phyloP scores from a whole-genome alignment of 2,329 filamentous ascomycete genomes.

The Westerdykella aurantiaca region DNA sequence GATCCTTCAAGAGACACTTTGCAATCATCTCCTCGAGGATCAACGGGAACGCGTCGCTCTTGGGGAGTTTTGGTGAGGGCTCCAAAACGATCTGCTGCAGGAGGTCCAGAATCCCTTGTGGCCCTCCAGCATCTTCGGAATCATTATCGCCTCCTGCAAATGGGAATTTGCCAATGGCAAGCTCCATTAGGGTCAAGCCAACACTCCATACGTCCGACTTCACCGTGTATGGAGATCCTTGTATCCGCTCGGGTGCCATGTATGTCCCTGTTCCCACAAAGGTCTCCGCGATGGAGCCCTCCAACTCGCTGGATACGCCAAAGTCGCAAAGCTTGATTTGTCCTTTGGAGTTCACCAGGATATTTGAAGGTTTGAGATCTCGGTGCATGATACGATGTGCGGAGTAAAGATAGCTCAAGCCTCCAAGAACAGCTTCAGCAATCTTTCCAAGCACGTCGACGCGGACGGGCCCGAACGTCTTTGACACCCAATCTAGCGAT shows the following conservation, averaged over 20 bases:
- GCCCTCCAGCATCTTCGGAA: constrained; percentile 60
- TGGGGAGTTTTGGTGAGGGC: constrained; percentile 84
- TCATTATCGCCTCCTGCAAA: constrained; percentile 80
- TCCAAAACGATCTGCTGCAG: constrained; percentile 97
- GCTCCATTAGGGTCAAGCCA: constrained; percentile 88
- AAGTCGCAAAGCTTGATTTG: constrained; percentile 98
- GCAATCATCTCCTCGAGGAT: constrained; percentile 97
- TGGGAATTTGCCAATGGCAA: constrained; percentile 95
- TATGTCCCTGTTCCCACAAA: constrained; percentile 98
- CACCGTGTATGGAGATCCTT: constrained; percentile 93
- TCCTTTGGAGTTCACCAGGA: constrained; percentile 88
- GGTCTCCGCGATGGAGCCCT: constrained; percentile 96
- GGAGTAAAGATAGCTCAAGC: constrained; percentile 89
- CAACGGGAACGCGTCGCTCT: constrained; percentile 93
- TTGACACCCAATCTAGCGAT: constrained; percentile 86
- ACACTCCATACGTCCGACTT: constrained; percentile 99
- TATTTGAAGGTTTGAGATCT: constrained; percentile 97
- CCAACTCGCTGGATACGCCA: constrained; percentile 94
- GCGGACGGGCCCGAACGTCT: constrained; percentile 88
- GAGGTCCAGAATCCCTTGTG: constrained; percentile 91
- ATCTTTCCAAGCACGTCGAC: constrained; percentile 98
- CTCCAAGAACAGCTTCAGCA: constrained; percentile 87
- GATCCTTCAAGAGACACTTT: constrained; percentile 87
- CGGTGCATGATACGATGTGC: constrained; percentile 98
- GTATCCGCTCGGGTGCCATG: constrained; percentile 97